Base-by-base conservation (phyloP, 2,329 filamentous ascomycete genomes). In the Colletotrichum theobromicola region DNA sequence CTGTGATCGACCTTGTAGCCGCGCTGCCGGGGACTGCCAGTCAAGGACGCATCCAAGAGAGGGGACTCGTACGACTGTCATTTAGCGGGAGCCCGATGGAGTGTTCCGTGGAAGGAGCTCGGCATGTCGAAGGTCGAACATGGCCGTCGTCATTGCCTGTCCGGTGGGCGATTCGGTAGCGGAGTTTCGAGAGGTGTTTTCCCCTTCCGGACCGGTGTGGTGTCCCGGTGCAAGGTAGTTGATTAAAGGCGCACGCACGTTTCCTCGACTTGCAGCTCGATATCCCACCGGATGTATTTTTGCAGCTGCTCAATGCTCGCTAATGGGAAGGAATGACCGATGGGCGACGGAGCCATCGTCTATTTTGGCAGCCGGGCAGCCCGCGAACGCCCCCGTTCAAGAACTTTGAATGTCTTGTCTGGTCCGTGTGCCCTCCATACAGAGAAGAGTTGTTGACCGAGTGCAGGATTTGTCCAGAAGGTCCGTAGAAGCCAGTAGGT, bases 31-130 rank as follows among this genome's bases (percentile, higher is more conserved):
- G 72, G 72, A 74, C 46, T 74, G 72, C 72, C 62, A 63, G 72
- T 67, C 62, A 72, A 58, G 26, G 30, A 13, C n/a, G 68, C 7
- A 32, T 50, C 68, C 62, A 58, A 28, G 21, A 62, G 72, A 74
- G 72, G 72, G 62, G 63, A 72, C 55, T 74, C 72, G 72, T 74
- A 74, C 68, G 72, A 74, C 72, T 72, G 57, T 72, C 42, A 74
- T 58, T 72, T 72, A 63, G 72, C 62, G 68, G 72, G 42, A 63
- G 46, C 32, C 67, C 32, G 57, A 67, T 58, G 68, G 55, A 62
- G 68, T 42, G 53, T 35, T 62, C 62, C 62, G 57, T 63, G 37
- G 42, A 16, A 63, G 46, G 72, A 72, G 57, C 62, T 61, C 34
- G 68, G 42, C 55, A 37, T 26, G 37, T 62, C 62, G 53, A 35